Base-by-base conservation (phyloP, 2,329 filamentous ascomycete species). In the Annulohypoxylon truncatum region DNA sequence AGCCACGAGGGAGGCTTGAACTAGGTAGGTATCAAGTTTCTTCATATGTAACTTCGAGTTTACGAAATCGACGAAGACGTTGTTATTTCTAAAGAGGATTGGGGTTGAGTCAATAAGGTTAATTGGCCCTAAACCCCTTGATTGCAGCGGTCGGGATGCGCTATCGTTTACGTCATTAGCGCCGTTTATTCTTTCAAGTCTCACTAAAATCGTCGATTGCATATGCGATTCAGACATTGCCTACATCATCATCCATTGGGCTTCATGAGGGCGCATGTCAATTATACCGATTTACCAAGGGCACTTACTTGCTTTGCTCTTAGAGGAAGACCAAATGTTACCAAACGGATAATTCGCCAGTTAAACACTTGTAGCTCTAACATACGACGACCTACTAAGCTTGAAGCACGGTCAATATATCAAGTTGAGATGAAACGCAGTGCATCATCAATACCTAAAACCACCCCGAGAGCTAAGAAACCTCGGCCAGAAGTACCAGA, bases 401-500 rank as follows among this genome's bases (percentile, higher is more conserved):
- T 15, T 24, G 33, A 51, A 56, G 33, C 38, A 29, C 26, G 18
- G 20, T 5, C 38, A 15, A 50, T 10, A 24, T 50, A 33, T 44
- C 31, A 44, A 4, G 24, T 57, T 46, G 68, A 56, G 28, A 77
- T 75, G 74, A 77, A 76, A 57, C 73, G 75, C 57, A 68, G 53
- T 20, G 71, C 71, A 38, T 68, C 73, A 2, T 61, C 71, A 1
- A 48, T 46, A 46, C 35, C 69, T 7, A 71, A 72, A 40, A 48
- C 61, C 8, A 18, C 67, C 0, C 26, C 60, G 2, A 72, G 61
- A 60, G 47, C 71, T 10, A 79, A 79, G 58, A 75, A 70, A 35
- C 67, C 72, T 52, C 72, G 72, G 6, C 54, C 64, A 2, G 58
- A 74, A 42, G 71, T 82, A 0, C 81, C 81, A 1, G 82, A 83